A percentile compares a stretch with the other conserved stretches of the same genome.
These are phyloP conservation scores for Plasmodium billcollinsi DNA, from an alignment of 169 alveolate species.

Conservation along the genomic window DNA sequence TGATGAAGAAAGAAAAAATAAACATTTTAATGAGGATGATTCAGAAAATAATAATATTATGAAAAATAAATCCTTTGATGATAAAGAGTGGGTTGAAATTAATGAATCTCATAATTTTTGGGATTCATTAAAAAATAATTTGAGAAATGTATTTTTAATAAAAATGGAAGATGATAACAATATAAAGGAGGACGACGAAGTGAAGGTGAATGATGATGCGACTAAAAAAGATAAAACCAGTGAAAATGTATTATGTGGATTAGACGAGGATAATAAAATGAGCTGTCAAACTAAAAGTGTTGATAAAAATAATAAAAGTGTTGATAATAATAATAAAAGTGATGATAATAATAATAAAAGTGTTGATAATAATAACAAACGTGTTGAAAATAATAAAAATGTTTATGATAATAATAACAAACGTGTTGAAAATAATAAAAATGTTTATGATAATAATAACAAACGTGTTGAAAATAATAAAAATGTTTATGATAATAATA, in stretches of 20 bases:
- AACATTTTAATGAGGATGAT: background rate
- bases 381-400: background rate
- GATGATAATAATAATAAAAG: background rate
- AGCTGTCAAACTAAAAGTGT: too few species aligned
- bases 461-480: too few species aligned
- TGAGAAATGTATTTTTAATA: slow-evolving; percentile 59
- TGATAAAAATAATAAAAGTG: background rate
- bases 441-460: background rate
- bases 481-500: too few species aligned
- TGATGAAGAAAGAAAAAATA: background rate
- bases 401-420: background rate
- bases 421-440: background rate
- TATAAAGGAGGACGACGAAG: background rate
- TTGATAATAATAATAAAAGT: background rate
- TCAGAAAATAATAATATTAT: background rate
- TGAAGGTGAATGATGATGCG: background rate
- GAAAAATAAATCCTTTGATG: slow-evolving; percentile 5
- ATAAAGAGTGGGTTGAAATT: slow-evolving; percentile 50
- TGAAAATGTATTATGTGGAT: background rate
- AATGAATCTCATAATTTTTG: slow-evolving; percentile 40
- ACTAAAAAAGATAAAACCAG: background rate
- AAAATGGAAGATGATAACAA: slow-evolving; percentile 5
- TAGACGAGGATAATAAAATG: background rate
- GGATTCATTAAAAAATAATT: slow-evolving; percentile 71
- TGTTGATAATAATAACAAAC: background rate